Conservation (phyloP, 2,329 filamentous ascomycete species). For the Fusarium sp. region DNA sequence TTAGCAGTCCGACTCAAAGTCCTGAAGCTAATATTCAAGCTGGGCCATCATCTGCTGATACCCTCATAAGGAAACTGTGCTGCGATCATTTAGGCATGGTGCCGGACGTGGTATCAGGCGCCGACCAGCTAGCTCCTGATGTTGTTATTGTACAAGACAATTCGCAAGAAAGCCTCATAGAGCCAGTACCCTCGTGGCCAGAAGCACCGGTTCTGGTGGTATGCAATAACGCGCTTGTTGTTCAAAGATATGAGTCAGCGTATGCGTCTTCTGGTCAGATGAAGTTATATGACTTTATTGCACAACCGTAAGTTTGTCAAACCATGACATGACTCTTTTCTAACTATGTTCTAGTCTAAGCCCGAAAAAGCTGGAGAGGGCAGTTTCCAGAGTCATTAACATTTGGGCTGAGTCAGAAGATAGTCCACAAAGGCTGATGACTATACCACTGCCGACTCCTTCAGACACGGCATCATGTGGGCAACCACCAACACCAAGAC, state of each 20-base stretch:
- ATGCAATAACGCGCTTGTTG: conserved; percentile 48
- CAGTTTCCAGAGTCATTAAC: conserved; percentile 8
- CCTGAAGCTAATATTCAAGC: too few species aligned
- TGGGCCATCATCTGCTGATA: background rate
- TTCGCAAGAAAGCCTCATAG: background rate
- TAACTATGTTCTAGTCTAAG: conserved; percentile 44
- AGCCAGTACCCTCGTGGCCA: background rate
- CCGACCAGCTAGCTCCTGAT: conserved; percentile 32
- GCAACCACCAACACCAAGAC: background rate
- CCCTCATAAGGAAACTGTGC: background rate
- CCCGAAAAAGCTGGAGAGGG: conserved; percentile 52
- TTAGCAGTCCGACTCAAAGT: background rate
- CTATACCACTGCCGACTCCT: background rate
- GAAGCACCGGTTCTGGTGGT: conserved; percentile 46
- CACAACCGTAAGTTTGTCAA: conserved; percentile 50
- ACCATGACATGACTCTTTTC: background rate
- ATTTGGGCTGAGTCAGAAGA: background rate
- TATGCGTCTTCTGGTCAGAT: conserved; percentile 19
- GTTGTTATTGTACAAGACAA: conserved; percentile 37
- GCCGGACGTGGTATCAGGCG: background rate
- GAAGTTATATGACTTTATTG: conserved; percentile 51
- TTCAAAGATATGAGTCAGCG: conserved; percentile 37
- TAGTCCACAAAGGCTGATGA: background rate
- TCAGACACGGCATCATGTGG: background rate
- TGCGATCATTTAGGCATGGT: conserved; percentile 11